Base-by-base conservation (phyloP, 169 alveolate genomes). In the Plasmodium cynomolgi region DNA sequence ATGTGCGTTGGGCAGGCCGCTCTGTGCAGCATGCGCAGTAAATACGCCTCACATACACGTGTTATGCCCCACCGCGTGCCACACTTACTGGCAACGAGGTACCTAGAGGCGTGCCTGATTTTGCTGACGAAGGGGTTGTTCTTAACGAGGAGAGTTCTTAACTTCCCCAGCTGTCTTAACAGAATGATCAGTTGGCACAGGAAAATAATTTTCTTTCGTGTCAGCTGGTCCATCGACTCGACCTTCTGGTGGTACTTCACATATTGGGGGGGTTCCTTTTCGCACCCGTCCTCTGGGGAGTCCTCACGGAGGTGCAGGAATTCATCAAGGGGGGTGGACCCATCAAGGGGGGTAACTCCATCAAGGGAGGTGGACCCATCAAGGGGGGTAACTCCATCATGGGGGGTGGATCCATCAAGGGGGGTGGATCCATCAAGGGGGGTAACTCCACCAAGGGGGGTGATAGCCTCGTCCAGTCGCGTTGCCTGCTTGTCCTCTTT, bases 231-330 rank as follows among this genome's bases (percentile, higher is more conserved):
- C 86, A 85, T 85, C 13, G 58, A n/a, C 37, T 75, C 72, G 37
- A 85, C 41, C 23, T 85, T 85, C 31, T 85, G 84, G 80, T 85
- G 93, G 62, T 85, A 85, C 50, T 75, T 85, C 15, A 85, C 62
- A 6, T 13, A 26, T 31, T 31, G 31, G 6, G 37, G 44, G 39
- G 58, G 39, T 85, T 85, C 86, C 26, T 75, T 31, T 85, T 33
- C 39, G 23, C 37, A 37, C 62, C 56, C n/a, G 29, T 85, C 93
- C 31, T 74, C 85, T 50, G 77, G 56, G 81, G 80, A 75, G 68
- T 74, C 80, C 29, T 75, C 71, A 39, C 81, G 81, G 37, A 85
- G 80, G 71, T 77, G 20, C 3, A 74, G 29, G 11, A 75, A 50
- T 33, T 84, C 92, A 3, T 17, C 47, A 37, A 56, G 20, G 13